A percentile compares a stretch with the other conserved stretches of the same genome.
phyloP scores from a whole-genome alignment of 208 protist species.

The Leishmania mexicana region DNA sequence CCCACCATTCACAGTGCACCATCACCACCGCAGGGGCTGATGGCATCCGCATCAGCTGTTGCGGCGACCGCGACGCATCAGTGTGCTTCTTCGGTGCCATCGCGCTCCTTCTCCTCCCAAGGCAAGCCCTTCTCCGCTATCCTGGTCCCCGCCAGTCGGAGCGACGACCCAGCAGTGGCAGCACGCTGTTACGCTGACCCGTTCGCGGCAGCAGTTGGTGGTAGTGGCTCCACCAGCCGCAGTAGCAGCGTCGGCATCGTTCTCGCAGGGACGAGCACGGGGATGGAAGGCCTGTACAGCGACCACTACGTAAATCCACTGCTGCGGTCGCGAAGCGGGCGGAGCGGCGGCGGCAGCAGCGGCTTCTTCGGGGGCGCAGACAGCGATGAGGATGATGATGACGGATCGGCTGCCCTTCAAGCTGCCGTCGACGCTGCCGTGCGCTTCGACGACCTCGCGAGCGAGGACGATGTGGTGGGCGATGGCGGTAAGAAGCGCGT shows the following conservation, averaged over 20 bases:
- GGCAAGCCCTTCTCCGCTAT: not conserved
- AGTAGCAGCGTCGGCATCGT: not conserved
- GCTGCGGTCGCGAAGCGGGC: not conserved
- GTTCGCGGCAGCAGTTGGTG: not conserved
- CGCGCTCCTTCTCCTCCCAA: not conserved
- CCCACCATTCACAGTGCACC: not conserved
- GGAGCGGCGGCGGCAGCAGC: not conserved
- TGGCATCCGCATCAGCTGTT: not conserved
- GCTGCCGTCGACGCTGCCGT: conserved; percentile 17
- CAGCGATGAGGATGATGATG: conserved; percentile 10
- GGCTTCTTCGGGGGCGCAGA: not conserved
- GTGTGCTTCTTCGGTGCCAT: not conserved
- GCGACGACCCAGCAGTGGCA: not conserved
- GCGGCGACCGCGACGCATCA: not conserved
- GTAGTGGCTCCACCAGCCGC: not conserved
- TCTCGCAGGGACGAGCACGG: not conserved
- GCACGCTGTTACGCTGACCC: not conserved
- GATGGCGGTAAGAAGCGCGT: not conserved
- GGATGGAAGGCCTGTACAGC: not conserved
- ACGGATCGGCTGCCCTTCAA: conserved; percentile 3
- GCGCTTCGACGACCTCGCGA: conserved; percentile 20
- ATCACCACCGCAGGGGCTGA: not conserved
- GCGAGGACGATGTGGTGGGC: conserved; percentile 6
- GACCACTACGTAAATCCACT: not conserved
- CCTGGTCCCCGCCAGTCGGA: not conserved